Evolutionary conservation across 139 green algal species (phyloP), one percentile per base, ranked within the genome.

Genomic region (Pleodorina starrii): DNA sequence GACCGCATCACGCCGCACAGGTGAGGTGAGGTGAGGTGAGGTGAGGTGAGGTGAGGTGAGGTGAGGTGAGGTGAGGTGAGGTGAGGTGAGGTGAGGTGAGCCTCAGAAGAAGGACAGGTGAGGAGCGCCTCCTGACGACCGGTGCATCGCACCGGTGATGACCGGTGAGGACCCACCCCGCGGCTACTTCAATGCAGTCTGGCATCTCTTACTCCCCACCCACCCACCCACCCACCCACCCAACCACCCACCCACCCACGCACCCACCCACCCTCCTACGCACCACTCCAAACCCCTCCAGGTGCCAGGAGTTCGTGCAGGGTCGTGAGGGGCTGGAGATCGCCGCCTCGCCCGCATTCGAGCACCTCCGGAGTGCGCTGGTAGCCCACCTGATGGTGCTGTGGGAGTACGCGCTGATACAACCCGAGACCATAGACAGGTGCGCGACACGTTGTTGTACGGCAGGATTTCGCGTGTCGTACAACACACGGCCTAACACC

Each of bases 251-350:
- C 12, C 14, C 2, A 48, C 6, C 12, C 68, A 32, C 71, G 27
- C 35, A 27, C 23, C 4, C 36, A 11, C 2, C 12, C 36, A 54
- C 72, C 11, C 36, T 29, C 72, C 11, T 12, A 57, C 43, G 11
- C 72, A 54, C 42, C 12, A 6, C 38, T 48, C 5, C 4, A 29
- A 32, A 40, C 7, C 12, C 25, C 25, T 73, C 5, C 50, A 84
- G 77, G 35, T 71, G 35, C 5, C 29, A 72, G 77, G 9, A 71
- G 48, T 84, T 84, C 12, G 48, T 71, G 14, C 9, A 36, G 1
- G 35, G 51, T 3, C 77, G 51, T 21, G 77, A 84, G 77, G 77
- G 77, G 36, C 35, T 32, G 21, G 77, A 84, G 77, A 36, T 84
- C 4, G 77, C 77, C 7, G 16, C 50, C 17, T 10, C 77, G 14